Base-by-base conservation (phyloP, 768 basidiomycete species). In the Amanita brunnescens region DNA sequence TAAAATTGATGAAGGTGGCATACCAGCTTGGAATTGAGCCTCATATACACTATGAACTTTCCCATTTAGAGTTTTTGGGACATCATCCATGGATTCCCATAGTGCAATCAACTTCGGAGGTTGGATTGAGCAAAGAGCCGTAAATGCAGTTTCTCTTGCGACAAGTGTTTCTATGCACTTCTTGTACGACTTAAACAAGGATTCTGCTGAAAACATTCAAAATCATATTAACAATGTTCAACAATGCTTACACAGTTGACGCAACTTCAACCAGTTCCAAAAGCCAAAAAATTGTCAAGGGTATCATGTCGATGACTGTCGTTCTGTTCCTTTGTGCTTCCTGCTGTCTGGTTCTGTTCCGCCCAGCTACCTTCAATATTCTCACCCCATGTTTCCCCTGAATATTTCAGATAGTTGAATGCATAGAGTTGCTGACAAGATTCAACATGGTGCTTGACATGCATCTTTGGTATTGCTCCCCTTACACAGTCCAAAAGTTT, bases 321-420 rank as follows among this genome's bases (percentile, higher is more conserved):
- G 33, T 59, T 60, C 56, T 54, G 54, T 41, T 60, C 58, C 18
- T 49, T 30, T 7, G 55, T 49, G 23, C 54, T 59, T 21, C 38
- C 38, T 16, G 38, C 38, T 40, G 38, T 16, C 21, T 40, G 38
- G 38, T 40, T 40, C 38, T 40, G 38, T 9, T 40, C 38, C n/a
- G 38, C 38, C 38, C 38, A 40, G 9, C 38, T 21, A 21, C 16
- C 21, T 40, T 40, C 38, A 9, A 40, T 40, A 9, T 21, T 21
- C 21, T 40, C 38, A 3, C 38, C 38, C 16, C 38, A 40, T 4
- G 26, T 29, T 29, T 29, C 7, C 5, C 26, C 26, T 29, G 26
- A 29, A 29, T 4, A 29, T 29, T 40, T 16, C 9, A 33, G 12
- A 18, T 37, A 54, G 24, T 49, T 49, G 8, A 56, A 45, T 33